Conservation (phyloP, 768 basidiomycete species). For the Lanmaoa pseudosensibilis region DNA sequence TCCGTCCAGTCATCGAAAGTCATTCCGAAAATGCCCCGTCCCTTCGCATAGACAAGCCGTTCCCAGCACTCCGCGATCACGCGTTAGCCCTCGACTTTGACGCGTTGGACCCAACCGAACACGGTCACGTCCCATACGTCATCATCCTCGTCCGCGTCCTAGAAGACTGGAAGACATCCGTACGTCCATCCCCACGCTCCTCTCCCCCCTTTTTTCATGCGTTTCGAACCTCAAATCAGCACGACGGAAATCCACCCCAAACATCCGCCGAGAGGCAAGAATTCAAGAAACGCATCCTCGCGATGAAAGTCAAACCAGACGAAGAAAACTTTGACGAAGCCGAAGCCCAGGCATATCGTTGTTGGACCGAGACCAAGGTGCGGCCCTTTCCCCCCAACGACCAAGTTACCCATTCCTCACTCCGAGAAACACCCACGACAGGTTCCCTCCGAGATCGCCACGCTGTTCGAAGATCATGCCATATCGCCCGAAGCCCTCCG, state of each 20-base stretch:
- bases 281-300: constrained; percentile 69
- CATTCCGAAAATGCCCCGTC: constrained; percentile 76
- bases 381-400: not conserved
- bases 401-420: not conserved
- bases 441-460: constrained; percentile 67
- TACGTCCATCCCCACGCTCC: constrained; percentile 35
- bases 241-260: constrained; percentile 57
- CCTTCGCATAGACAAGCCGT: constrained; percentile 86
- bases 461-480: constrained; percentile 63
- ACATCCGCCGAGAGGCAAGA: constrained; percentile 65
- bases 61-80: constrained; percentile 76
- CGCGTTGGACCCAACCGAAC: constrained; percentile 83
- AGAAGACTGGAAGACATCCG: constrained; percentile 79
- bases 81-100: constrained; percentile 70
- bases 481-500: constrained; percentile 42
- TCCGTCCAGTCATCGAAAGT: constrained; percentile 78
- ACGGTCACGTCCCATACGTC: constrained; percentile 88
- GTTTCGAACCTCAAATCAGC: constrained; percentile 40
- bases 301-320: constrained; percentile 71
- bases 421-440: constrained; percentile 13
- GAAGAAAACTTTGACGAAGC: constrained; percentile 99
- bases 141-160: constrained; percentile 81
- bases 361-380: constrained; percentile 61
- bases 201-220: not conserved
- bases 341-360: constrained; percentile 80